phyloP scores from a whole-genome alignment of 1,284 basidiomycete genomes.

The Trichosporon faecale region DNA sequence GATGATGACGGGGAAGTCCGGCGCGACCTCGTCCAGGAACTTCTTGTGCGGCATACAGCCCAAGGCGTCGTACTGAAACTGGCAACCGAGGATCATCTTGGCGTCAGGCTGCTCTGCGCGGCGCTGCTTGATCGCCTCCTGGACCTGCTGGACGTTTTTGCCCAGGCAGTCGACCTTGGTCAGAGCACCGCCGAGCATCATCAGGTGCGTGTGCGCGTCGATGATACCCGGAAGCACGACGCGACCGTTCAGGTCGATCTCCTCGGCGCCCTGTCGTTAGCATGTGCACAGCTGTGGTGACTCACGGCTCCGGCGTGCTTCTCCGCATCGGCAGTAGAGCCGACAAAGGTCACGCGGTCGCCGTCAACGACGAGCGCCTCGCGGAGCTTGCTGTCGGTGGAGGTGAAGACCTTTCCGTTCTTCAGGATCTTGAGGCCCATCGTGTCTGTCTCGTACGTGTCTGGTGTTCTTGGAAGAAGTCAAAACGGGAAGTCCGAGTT shows the following conservation, averaged over 20 bases:
- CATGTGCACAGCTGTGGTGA: not conserved
- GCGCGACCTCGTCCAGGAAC: slow-evolving; percentile 31
- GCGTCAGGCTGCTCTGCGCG: slow-evolving; percentile 18
- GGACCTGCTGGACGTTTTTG: slow-evolving; percentile 22
- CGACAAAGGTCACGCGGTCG: slow-evolving; percentile 27
- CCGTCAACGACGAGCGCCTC: slow-evolving; percentile 28
- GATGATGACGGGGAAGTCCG: slow-evolving; percentile 38
- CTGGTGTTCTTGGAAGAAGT: not conserved
- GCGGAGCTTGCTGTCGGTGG: slow-evolving; percentile 24
- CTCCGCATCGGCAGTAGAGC: slow-evolving; percentile 3
- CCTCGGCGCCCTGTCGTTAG: slow-evolving; percentile 6
- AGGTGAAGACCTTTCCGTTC: slow-evolving; percentile 39
- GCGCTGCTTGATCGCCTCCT: slow-evolving; percentile 18
- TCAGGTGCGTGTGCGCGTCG: slow-evolving; percentile 38
- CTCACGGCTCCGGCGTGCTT: slow-evolving; percentile 5
- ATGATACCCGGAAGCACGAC: slow-evolving; percentile 38
- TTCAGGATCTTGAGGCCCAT: slow-evolving; percentile 17
- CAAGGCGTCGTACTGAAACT: slow-evolving; percentile 32
- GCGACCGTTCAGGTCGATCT: slow-evolving; percentile 25
- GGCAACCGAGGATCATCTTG: slow-evolving; percentile 25
- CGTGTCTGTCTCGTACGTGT: not conserved
- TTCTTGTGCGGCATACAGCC: slow-evolving; percentile 24
- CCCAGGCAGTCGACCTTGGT: slow-evolving; percentile 28
- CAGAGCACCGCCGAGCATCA: slow-evolving; percentile 32
- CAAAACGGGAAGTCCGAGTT: too few species aligned